A percentile compares a stretch with the other conserved stretches of the same genome.
These are phyloP conservation scores for Dalbergia cochinchinensis DNA, from an alignment of 306 rosid species.

Conservation along the genomic window DNA sequence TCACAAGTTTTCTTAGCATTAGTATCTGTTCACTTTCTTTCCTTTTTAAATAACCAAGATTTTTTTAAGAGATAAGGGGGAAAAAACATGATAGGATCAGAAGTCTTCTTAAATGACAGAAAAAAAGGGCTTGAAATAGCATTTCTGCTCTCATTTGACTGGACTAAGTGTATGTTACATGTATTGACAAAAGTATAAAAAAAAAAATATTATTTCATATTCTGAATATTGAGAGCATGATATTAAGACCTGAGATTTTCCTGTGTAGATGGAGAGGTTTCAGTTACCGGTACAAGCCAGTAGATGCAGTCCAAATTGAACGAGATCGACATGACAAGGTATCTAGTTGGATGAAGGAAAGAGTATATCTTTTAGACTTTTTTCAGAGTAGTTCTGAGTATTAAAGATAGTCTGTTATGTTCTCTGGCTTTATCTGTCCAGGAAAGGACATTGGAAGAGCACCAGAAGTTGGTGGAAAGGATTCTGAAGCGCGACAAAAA, in stretches of 20 bases:
- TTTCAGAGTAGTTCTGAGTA: background rate
- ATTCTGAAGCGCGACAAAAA: conserved; percentile 65
- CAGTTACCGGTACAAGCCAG: conserved; percentile 61
- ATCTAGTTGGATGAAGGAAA: conserved; percentile 8
- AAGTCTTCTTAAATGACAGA: background rate
- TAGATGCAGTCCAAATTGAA: conserved; percentile 68
- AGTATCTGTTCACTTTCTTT: background rate
- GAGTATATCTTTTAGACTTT: background rate
- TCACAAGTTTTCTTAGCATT: background rate
- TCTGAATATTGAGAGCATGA: conserved; percentile 5
- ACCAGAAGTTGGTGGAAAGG: conserved; percentile 67
- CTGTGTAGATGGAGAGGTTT: conserved; percentile 78
- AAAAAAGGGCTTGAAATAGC: background rate
- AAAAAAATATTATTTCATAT: background rate
- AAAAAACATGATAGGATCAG: background rate
- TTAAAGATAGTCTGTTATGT: background rate
- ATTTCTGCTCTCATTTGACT: background rate
- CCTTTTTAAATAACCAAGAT: background rate
- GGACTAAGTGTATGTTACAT: background rate
- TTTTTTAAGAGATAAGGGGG: background rate
- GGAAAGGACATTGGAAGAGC: conserved; percentile 84
- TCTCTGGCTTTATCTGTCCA: conserved; percentile 44
- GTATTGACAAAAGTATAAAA: background rate
- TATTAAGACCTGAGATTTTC: background rate
- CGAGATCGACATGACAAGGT: conserved; percentile 75